phyloP scores from a whole-genome alignment of 2,329 filamentous ascomycete genomes.

The Monascus ruber region DNA sequence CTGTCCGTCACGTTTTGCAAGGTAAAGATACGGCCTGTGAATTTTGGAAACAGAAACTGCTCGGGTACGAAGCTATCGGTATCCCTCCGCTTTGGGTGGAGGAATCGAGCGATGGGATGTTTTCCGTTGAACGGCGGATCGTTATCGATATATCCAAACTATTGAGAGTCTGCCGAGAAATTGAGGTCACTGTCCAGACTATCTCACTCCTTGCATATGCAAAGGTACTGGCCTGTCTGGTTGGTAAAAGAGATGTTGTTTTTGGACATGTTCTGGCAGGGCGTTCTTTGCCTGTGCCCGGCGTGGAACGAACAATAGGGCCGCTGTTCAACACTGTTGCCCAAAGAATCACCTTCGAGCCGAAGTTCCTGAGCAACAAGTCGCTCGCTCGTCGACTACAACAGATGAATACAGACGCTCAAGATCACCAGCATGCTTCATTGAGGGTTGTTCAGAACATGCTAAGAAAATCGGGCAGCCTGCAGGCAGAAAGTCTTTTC shows the following conservation, averaged over 20 bases:
- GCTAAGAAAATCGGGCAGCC: conserved; percentile 26
- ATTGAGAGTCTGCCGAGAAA: conserved; percentile 11
- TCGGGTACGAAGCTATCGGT: conserved; percentile 11
- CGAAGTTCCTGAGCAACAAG: conserved; percentile 27
- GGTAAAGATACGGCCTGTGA: conserved; percentile 33
- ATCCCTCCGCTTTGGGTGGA: conserved; percentile 7
- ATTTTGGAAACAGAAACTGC: conserved; percentile 14
- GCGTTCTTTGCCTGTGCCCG: conserved; percentile 36
- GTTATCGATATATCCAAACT: conserved; percentile 8
- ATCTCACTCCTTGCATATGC: conserved; percentile 18
- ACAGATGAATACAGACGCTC: conserved; percentile 31
- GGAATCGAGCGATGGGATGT: conserved; percentile 6
- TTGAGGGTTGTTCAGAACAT: conserved; percentile 38
- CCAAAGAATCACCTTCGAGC: conserved; percentile 25
- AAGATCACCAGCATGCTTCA: conserved; percentile 42
- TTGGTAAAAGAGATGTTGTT: conserved; percentile 22
- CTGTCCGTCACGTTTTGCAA: conserved; percentile 43
- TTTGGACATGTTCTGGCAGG: conserved; percentile 44
- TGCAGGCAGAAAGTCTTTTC: conserved; percentile 27
- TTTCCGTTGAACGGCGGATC: conserved; percentile 9
- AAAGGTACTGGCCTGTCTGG: conserved; percentile 17
- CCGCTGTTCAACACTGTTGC: conserved; percentile 48
- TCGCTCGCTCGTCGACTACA: conserved; percentile 34
- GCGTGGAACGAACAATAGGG: conserved; percentile 37
- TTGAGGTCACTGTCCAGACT: conserved; percentile 20